Conservation (phyloP, 768 basidiomycete species). For the Paxillus ammoniavirescens region DNA sequence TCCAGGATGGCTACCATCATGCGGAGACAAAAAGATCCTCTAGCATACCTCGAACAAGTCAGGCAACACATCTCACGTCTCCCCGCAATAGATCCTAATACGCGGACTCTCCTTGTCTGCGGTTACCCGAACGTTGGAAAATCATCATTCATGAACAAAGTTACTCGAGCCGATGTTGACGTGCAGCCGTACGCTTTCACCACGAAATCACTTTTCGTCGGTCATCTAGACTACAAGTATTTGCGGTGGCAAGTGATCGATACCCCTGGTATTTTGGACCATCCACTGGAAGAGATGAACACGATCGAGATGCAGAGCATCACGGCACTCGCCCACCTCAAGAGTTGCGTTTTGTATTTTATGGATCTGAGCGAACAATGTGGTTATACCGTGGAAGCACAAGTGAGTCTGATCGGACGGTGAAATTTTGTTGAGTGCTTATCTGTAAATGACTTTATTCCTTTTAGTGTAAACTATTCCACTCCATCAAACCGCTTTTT, state of each 20-base stretch:
- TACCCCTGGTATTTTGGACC: conserved; percentile 97
- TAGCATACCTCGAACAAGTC: conserved; percentile 98
- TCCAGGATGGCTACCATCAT: conserved; percentile 96
- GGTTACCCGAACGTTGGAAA: conserved; percentile 99
- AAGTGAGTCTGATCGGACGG: conserved; percentile 48
- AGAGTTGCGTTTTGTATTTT: conserved; percentile 93
- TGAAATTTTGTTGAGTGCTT: not conserved
- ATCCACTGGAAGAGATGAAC: conserved; percentile 99
- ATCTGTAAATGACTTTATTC: not conserved
- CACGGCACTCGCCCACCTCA: conserved; percentile 94
- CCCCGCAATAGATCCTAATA: conserved; percentile 97
- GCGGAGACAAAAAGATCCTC: conserved; percentile 96
- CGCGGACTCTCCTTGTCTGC: conserved; percentile 94
- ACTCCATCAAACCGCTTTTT: conserved; percentile 98
- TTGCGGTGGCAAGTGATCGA: conserved; percentile 99
- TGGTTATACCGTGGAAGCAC: conserved; percentile 95
- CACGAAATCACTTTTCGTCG: conserved; percentile 97
- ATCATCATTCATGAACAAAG: conserved; percentile 99
- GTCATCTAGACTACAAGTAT: conserved; percentile 98
- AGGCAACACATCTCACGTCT: conserved; percentile 98
- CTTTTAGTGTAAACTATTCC: conserved; percentile 91
- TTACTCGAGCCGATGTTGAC: conserved; percentile 98
- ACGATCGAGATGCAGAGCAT: conserved; percentile 99
- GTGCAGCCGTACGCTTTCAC: conserved; percentile 99
- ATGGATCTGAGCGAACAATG: conserved; percentile 99